These are phyloP conservation scores for Herpotrichia juniperi DNA, from an alignment of 2,329 filamentous ascomycete genomes.

Conservation along the genomic window DNA sequence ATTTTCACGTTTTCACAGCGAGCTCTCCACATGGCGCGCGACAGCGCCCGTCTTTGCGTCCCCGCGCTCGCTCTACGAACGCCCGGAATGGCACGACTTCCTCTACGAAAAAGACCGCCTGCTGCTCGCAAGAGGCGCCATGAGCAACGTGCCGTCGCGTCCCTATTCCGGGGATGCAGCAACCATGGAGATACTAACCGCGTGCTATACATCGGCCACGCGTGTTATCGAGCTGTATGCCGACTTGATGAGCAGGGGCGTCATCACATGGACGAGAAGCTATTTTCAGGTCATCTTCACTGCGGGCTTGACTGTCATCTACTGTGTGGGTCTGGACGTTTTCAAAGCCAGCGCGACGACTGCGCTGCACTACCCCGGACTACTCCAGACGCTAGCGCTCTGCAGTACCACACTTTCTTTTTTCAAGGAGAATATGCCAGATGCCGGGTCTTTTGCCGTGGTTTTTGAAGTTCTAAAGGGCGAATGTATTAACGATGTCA, in stretches of 20 bases:
- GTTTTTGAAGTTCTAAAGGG: no score
- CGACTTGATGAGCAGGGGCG: slow-evolving; percentile 38
- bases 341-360: slow-evolving; percentile 13
- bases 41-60: slow-evolving; percentile 38
- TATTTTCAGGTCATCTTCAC: slow-evolving; percentile 58
- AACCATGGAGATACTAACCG: slow-evolving; percentile 15
- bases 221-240: slow-evolving; percentile 50
- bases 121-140: slow-evolving; percentile 48
- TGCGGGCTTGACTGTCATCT: slow-evolving; percentile 43
- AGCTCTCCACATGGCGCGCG: slow-evolving; percentile 47
- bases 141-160: slow-evolving; percentile 42
- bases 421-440: no score
- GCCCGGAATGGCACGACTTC: slow-evolving; percentile 54
- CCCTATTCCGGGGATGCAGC: slow-evolving; percentile 4
- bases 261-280: slow-evolving; percentile 53
- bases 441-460: no score
- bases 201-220: slow-evolving; percentile 44
- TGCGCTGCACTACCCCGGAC: slow-evolving; percentile 6
- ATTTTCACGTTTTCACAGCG: slow-evolving; percentile 31
- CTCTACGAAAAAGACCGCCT: slow-evolving; percentile 50
- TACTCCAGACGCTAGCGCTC: slow-evolving; percentile 10
- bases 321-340: slow-evolving; percentile 31
- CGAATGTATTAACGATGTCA: no score
- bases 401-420: slow-evolving; percentile 32
- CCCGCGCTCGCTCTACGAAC: slow-evolving; percentile 51